These are phyloP conservation scores for Picea glauca DNA, from an alignment of 75 land plant genomes.

Conservation along the genomic window DNA sequence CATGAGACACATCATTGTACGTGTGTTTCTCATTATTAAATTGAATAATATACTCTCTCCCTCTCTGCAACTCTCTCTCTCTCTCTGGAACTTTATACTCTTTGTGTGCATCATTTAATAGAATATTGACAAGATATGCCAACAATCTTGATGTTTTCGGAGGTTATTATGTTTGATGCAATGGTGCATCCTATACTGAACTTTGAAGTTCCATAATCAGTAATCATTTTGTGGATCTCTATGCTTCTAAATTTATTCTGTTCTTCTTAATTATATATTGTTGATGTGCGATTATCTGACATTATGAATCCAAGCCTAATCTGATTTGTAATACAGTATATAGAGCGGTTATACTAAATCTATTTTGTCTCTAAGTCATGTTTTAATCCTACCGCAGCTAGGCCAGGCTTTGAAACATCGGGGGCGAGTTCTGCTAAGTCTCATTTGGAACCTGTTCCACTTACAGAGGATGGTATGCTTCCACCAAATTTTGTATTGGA, in stretches of 20 bases:
- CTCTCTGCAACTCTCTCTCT: too few species aligned
- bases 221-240: neutral
- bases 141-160: conserved; percentile 1
- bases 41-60: too few species aligned
- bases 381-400: conserved; percentile 44
- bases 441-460: conserved; percentile 61
- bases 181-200: neutral
- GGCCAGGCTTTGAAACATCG: conserved; percentile 63
- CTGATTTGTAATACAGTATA: too few species aligned
- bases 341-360: neutral
- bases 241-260: neutral
- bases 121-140: neutral
- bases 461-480: conserved; percentile 54
- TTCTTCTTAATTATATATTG: neutral
- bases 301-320: too few species aligned
- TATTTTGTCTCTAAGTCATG: neutral
- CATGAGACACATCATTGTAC: too few species aligned
- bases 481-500: conserved; percentile 52
- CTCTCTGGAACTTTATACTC: too few species aligned
- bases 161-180: neutral
- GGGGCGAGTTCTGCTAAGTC: conserved; percentile 28
- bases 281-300: neutral
- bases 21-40: too few species aligned
- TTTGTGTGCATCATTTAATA: too few species aligned
- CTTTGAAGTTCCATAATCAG: neutral